Evolutionary conservation across 2,329 filamentous ascomycete genomes (phyloP), one percentile per base, ranked within the genome.

Genomic region (Dactylellina leptospora): DNA sequence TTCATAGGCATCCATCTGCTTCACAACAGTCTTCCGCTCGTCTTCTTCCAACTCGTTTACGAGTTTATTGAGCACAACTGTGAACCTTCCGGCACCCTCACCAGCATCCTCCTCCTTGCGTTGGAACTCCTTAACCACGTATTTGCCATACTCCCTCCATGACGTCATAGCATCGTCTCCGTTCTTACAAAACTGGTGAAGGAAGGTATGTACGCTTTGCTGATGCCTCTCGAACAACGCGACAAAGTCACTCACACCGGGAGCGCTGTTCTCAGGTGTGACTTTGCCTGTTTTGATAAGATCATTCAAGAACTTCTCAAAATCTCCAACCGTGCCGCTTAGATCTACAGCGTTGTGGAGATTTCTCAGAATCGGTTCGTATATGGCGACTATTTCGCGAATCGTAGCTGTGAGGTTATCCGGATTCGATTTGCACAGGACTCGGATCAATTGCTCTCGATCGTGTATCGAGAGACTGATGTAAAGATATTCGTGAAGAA

Each of bases 271-370:
- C 40, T 75, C 76, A 6, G 51, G 8, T 1, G 77, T 75, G 44
- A 79, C 76, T 25, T 83, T 82, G 8, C 81, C 79, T 2, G 77
- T 83, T 73, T 86, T 86, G 78, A 95, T 86, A 64, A 93, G 84
- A 74, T 92, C 90, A 4, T 85, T 84, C 20, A 93, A 78, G 76
- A 95, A 92, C 8, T 81, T 82, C 77, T 93, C 87, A 1, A 85
- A 81, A 33, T 90, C 87, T 36, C 84, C 83, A 4, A 93, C 79
- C 18, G 90, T 89, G 38, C 87, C 87, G 30, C 86, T 86, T 4
- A 93, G 82, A 76, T 93, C 88, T 22, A 92, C 84, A 1, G 85
- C 85, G 59, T 90, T 85, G 78, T 93, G 91, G 4, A 93, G 82
- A 2, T 83, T 81, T 20, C 90, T 84, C 62, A 95, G 91, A 69